Evolutionary conservation across 2,329 filamentous ascomycete species (phyloP), one percentile per base, ranked within the genome.

Genomic region (Harringtonia lauricola): DNA sequence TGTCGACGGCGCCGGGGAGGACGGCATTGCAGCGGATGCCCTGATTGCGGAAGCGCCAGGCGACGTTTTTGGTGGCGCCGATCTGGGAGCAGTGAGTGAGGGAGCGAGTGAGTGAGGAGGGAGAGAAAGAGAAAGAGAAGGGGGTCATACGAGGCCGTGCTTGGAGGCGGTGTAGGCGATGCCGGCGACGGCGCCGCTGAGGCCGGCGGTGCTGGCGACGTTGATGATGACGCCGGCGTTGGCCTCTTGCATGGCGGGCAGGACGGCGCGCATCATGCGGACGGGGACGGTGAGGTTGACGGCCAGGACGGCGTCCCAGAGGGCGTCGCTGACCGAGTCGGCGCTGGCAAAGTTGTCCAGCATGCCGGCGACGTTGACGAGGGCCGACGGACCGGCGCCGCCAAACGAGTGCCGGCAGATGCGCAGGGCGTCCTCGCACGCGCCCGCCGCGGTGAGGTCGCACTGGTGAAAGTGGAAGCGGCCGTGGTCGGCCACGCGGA

Each of bases 351-450:
- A 60, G 49, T 64, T 65, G 37, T 67, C 68, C 46, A 71, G 67
- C 36, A 65, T 53, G 39, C 72, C 71, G 6, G 76, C 76, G 13
- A 73, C 64, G 43, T 80, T 77, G 10, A 70, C 72, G 19, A 72
- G 70, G 9, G 71, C 67, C 50, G 76, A 70, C 9, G 77, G 28
- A 36, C 41, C 44, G 18, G 17, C 31, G 42, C 30, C 30, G 54
- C 55, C 55, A 42, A 52, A 57, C 17, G 54, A 48, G n/a, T 46
- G 49, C 26, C 55, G 47, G 37, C 57, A 60, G 26, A 59, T 54
- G 35, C 53, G 51, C 6, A 63, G 55, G 19, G 52, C 55, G 36
- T 60, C 55, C 34, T 64, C 60, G 36, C 55, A 59, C 17, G 55
- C 56, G 4, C 54, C 54, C 3, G 55, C 48, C 3, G 43, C 48